Percentiles rank a stretch among this genome's conserved stretches.
phyloP scores from a whole-genome alignment of 306 rosid species.

The Mimosa pudica region DNA sequence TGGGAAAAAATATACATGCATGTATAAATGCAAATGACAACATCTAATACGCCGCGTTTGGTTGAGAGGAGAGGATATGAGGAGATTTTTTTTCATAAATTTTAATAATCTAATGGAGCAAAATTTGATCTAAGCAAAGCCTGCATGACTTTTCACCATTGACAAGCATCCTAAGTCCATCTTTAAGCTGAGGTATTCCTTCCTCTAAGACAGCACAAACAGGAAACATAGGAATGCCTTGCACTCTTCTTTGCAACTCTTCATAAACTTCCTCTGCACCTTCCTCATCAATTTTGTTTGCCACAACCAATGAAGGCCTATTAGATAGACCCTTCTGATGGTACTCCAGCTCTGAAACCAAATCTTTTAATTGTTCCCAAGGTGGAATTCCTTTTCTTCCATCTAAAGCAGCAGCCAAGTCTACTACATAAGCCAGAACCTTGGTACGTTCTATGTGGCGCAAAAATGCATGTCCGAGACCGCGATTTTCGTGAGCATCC shows the following conservation, averaged over 20 bases:
- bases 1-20: neutral
- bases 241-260: slow-evolving; percentile 71
- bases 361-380: slow-evolving; percentile 82
- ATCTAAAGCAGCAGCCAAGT: slow-evolving; percentile 78
- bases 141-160: slow-evolving; percentile 59
- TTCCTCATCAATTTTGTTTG: slow-evolving; percentile 89
- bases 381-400: slow-evolving; percentile 85
- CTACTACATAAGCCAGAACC: slow-evolving; percentile 84
- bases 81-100: neutral
- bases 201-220: slow-evolving; percentile 89
- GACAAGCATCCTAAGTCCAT: slow-evolving; percentile 76
- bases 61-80: neutral
- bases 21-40: neutral
- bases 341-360: slow-evolving; percentile 80
- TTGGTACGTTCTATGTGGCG: slow-evolving; percentile 94
- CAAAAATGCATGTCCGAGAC: slow-evolving; percentile 87
- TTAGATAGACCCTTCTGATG: slow-evolving; percentile 82
- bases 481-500: slow-evolving; percentile 88
- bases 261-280: slow-evolving; percentile 69
- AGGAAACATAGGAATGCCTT: slow-evolving; percentile 70
- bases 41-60: too few relatives aligned
- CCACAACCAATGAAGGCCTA: slow-evolving; percentile 78
- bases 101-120: slow-evolving; percentile 48
- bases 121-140: slow-evolving; percentile 59
- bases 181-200: slow-evolving; percentile 77